Conservation (phyloP, 768 basidiomycete species). For the Tephrocybe rancida region DNA sequence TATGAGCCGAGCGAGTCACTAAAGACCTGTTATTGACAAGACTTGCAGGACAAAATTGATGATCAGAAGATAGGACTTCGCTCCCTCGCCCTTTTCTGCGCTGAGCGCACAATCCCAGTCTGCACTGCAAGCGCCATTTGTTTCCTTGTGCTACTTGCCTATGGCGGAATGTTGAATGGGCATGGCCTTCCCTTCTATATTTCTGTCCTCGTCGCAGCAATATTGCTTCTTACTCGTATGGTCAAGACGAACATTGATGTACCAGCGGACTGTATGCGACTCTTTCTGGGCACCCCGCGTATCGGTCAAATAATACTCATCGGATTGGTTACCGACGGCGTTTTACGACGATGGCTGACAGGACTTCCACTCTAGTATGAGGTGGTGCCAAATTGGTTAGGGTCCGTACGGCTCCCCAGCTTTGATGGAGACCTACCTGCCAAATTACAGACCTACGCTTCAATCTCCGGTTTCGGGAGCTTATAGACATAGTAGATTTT, state of each 20-base stretch:
- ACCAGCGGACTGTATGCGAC: constrained; percentile 25
- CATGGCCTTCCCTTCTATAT: constrained; percentile 40
- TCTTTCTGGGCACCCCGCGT: constrained; percentile 27
- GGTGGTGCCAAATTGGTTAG: too few relatives aligned
- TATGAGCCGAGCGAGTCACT: constrained; percentile 4
- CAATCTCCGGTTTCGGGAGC: too few relatives aligned
- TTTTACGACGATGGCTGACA: constrained; percentile 16
- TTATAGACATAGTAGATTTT: too few relatives aligned
- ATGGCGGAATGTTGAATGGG: constrained; percentile 45
- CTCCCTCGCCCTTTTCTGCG: constrained; percentile 61
- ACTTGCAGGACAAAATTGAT: constrained; percentile 55
- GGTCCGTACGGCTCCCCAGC: too few relatives aligned
- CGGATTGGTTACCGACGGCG: constrained; percentile 26
- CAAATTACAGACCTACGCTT: too few relatives aligned
- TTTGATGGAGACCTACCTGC: too few relatives aligned
- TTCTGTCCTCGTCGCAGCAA: constrained; percentile 19
- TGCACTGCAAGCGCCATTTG: constrained; percentile 43
- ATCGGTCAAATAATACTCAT: constrained; percentile 29
- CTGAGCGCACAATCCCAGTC: constrained; percentile 45
- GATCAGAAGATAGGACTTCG: constrained; percentile 57
- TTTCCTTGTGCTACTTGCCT: constrained; percentile 46
- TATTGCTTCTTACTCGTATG: constrained; percentile 21
- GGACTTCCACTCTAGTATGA: constrained; percentile 19
- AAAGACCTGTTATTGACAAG: neutral
- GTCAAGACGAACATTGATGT: constrained; percentile 26